Evolutionary conservation across 495 filamentous ascomycete species (phyloP).

Genomic region (Tuber melanosporum): DNA sequence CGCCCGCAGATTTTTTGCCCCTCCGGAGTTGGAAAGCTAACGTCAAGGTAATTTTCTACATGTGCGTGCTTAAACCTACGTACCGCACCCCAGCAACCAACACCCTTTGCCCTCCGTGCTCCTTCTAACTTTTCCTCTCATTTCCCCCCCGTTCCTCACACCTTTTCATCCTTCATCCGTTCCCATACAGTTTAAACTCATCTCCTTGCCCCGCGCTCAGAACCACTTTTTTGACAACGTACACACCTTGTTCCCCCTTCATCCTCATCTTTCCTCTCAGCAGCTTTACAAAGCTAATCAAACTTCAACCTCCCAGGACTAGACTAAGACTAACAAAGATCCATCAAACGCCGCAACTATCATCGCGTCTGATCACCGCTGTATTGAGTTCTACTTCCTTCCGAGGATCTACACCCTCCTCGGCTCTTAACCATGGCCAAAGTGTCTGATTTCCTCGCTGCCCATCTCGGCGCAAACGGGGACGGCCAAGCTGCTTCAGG

Average conservation of each 20-base stretch:
- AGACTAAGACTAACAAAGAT: background rate
- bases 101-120: background rate
- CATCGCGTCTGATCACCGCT: background rate
- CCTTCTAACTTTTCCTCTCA: background rate
- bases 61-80: background rate
- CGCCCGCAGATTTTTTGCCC: conserved; percentile 1
- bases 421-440: conserved; percentile 33
- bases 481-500: conserved; percentile 41
- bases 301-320: background rate
- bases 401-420: background rate
- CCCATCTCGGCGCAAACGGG: conserved; percentile 39
- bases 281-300: background rate
- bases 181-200: background rate
- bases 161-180: background rate
- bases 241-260: background rate
- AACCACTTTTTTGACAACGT: background rate
- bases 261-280: background rate
- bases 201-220: background rate
- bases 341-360: conserved; percentile 1
- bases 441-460: conserved; percentile 36
- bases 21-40: background rate
- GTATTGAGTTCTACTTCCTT: conserved; percentile 1
- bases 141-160: background rate
- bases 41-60: background rate
- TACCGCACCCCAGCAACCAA: background rate